A percentile compares a stretch with the other conserved stretches of the same genome.
Conservation (phyloP, 257 asterid species). For the Nemophila menziesii region DNA sequence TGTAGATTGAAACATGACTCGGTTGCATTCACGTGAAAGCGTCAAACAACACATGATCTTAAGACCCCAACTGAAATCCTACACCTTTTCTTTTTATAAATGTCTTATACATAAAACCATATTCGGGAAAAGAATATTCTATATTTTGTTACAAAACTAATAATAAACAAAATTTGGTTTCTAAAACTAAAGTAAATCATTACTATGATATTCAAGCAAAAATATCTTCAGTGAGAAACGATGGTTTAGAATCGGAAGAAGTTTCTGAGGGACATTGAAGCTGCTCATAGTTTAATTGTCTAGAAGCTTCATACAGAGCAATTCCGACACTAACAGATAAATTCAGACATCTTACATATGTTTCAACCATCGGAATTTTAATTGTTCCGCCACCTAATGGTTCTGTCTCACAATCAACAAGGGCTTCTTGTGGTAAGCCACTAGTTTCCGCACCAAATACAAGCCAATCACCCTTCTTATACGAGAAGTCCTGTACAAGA, state of each 20-base stretch:
- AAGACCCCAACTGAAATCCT: not conserved
- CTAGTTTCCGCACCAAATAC: conserved; percentile 88
- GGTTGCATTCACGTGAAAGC: conserved; percentile 14
- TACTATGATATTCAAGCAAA: conserved; percentile 32
- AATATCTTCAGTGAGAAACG: conserved; percentile 58
- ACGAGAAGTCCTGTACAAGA: conserved; percentile 60
- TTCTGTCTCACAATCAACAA: conserved; percentile 54
- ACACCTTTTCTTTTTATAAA: not conserved
- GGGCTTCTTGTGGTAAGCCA: conserved; percentile 76
- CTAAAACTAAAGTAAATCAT: not conserved
- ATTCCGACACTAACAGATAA: conserved; percentile 87
- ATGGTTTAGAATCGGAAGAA: conserved; percentile 23
- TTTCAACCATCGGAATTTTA: conserved; percentile 82
- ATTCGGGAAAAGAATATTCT: no score
- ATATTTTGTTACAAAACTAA: no score
- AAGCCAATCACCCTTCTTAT: conserved; percentile 88
- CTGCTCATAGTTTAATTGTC: conserved; percentile 83
- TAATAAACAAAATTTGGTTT: no score
- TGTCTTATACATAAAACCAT: no score
- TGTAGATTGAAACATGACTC: conserved; percentile 8
- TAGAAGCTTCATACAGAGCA: conserved; percentile 81
- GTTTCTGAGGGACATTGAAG: conserved; percentile 39
- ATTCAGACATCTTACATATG: conserved; percentile 90
- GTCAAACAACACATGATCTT: conserved; percentile 6
- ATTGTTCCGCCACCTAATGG: conserved; percentile 66